These are phyloP conservation scores for Saccharomycodes ludwigii DNA, from an alignment of 805 yeast species.

Conservation along the genomic window DNA sequence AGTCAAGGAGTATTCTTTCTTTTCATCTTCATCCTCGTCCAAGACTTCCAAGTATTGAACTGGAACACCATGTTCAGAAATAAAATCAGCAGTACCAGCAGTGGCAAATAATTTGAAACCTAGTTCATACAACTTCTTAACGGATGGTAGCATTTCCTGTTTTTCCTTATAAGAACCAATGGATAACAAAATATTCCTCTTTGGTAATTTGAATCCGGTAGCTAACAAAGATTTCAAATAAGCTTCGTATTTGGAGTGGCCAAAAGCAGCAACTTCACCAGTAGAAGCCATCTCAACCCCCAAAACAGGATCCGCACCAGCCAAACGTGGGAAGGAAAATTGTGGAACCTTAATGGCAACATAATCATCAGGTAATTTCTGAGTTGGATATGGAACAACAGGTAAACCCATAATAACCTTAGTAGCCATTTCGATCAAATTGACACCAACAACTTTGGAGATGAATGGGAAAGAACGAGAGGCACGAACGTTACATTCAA, in stretches of 20 bases:
- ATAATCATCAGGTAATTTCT: conserved; percentile 81
- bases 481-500: conserved; percentile 97
- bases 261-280: conserved; percentile 97
- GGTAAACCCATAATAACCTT: conserved; percentile 88
- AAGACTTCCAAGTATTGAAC: conserved; percentile 90
- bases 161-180: conserved; percentile 97
- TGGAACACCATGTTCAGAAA: conserved; percentile 87
- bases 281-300: conserved; percentile 99
- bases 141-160: conserved; percentile 82
- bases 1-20: conserved; percentile 87
- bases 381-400: conserved; percentile 79
- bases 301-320: conserved; percentile 95
- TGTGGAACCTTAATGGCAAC: conserved; percentile 96
- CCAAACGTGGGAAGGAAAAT: conserved; percentile 89
- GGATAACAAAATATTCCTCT: conserved; percentile 85
- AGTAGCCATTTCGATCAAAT: conserved; percentile 94
- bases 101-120: conserved; percentile 93
- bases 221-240: conserved; percentile 89
- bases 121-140: conserved; percentile 63
- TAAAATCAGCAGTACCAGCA: conserved; percentile 97
- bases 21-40: conserved; percentile 62
- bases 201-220: conserved; percentile 90
- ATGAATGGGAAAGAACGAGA: conserved; percentile 99
- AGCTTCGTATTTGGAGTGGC: conserved; percentile 93
- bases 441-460: conserved; percentile 91